Percentiles rank a stretch among this genome's conserved stretches.
phyloP scores from a whole-genome alignment of 805 yeast genomes.

The Wickerhamiella domercqiae region DNA sequence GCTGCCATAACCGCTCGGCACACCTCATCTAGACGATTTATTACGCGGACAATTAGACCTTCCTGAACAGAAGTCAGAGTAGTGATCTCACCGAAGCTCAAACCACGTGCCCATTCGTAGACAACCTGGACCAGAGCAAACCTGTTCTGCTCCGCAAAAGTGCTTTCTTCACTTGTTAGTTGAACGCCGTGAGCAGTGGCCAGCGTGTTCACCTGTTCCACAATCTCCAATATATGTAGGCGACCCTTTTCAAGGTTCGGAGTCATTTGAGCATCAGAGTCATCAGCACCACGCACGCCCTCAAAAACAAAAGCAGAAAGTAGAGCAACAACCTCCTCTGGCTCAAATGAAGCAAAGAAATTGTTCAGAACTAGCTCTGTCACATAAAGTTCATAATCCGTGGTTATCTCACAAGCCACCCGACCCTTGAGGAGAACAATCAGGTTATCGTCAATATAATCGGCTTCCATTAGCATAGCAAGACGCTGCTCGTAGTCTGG shows the following conservation, averaged over 20 bases:
- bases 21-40: conserved; percentile 83
- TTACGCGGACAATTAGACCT: conserved; percentile 93
- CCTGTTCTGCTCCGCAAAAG: conserved; percentile 66
- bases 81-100: conserved; percentile 83
- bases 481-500: conserved; percentile 91
- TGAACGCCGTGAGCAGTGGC: conserved; percentile 56
- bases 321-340: conserved; percentile 93
- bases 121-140: conserved; percentile 88
- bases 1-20: conserved; percentile 92
- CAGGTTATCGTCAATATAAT: conserved; percentile 58
- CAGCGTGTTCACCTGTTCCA: conserved; percentile 43
- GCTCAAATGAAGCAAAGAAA: conserved; percentile 80
- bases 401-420: conserved; percentile 32
- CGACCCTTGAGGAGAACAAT: conserved; percentile 46
- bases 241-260: conserved; percentile 60
- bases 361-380: conserved; percentile 86
- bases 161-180: conserved; percentile 69
- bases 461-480: conserved; percentile 59
- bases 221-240: conserved; percentile 52
- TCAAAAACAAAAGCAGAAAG: conserved; percentile 87
- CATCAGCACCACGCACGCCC: conserved; percentile 58
- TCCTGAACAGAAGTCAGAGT: conserved; percentile 79
- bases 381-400: conserved; percentile 87
- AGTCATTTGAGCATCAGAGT: conserved; percentile 47
- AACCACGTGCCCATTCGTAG: conserved; percentile 96